Conservation (phyloP, 192 early-diverging fungal species). For the Linnemannia elongata region DNA sequence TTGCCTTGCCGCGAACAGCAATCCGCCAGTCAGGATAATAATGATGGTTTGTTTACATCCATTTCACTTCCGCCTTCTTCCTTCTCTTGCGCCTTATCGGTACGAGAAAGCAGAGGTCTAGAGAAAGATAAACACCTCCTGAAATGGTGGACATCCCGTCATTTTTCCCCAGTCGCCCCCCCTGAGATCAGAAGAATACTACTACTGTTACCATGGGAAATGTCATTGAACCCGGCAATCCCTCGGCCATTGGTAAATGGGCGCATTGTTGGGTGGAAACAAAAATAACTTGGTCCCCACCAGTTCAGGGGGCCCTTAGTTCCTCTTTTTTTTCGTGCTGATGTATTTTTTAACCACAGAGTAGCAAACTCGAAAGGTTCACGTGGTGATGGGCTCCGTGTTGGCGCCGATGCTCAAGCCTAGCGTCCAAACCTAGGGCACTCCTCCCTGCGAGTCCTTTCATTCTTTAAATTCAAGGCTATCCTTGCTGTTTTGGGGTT, state of each 20-base stretch:
- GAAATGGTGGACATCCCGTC: not conserved
- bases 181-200: not conserved
- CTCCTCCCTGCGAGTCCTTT: too few species aligned
- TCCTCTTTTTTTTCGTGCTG: too few species aligned
- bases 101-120: not conserved
- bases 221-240: not conserved
- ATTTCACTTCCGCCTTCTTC: too few species aligned
- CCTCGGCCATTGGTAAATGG: not conserved
- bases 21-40: not conserved
- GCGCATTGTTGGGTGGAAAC: not conserved
- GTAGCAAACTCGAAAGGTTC: too few species aligned
- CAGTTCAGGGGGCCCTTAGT: not conserved
- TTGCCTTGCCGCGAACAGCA: not conserved
- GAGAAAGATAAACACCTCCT: not conserved
- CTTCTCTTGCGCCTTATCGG: not conserved
- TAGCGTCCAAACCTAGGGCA: too few species aligned
- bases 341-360: too few species aligned
- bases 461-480: too few species aligned
- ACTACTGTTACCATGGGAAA: not conserved
- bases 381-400: too few species aligned
- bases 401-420: too few species aligned
- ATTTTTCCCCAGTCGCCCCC: not conserved
- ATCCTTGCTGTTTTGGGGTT: too few species aligned
- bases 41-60: not conserved
- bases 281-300: not conserved